Base-by-base conservation (phyloP, 176 grass and related monocot species). In the Zoysia japonica region DNA sequence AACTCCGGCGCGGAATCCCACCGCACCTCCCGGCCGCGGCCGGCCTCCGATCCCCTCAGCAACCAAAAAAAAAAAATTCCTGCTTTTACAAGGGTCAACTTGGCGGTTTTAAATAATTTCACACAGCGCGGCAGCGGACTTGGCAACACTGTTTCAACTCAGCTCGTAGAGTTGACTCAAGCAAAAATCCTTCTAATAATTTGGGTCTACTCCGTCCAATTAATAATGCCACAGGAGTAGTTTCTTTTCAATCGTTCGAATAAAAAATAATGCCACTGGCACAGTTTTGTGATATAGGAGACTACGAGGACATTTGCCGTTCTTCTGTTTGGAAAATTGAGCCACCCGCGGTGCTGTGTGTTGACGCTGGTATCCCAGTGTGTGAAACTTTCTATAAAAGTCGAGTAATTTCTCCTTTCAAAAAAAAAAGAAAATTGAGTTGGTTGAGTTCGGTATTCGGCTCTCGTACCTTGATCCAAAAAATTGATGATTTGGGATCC, bases 1-100 rank as follows among this genome's bases (percentile, higher is more conserved):
- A 80, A 91, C 78, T 3, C 66, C 19, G 15, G 50, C 60, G 82
- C 88, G 82, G 85, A 88, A 78, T 82, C 68, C 69, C 67, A 91
- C 67, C 51, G 69, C 87, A 82, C 74, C 74, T 56, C 42, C 28
- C 59, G 28, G 28, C 28, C 28, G 28, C 28, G 28, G 28, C 28
- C 28, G 20, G 66, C 48, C n/a, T 47, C 5, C 36, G 28, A 7
- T 37, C 11, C 49, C 67, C 75, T 65, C 15, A 37, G 42, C 61
- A 28, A 28, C 28, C 28, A 28, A 28, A 28, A 72, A 66, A 65
- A 48, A 50, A 3, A 11, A 17, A 71, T 36, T 72, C 60, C 69
- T 48, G 48, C 71, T 65, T 76, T 76, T 89, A 61, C 59, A 72
- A 79, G 49, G n/a, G 44, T 63, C 82, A 85, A 89, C 47, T 89